Evolutionary conservation across 495 filamentous ascomycete genomes (phyloP), one percentile per base, ranked within the genome.

Genomic region (Zalerion maritima): DNA sequence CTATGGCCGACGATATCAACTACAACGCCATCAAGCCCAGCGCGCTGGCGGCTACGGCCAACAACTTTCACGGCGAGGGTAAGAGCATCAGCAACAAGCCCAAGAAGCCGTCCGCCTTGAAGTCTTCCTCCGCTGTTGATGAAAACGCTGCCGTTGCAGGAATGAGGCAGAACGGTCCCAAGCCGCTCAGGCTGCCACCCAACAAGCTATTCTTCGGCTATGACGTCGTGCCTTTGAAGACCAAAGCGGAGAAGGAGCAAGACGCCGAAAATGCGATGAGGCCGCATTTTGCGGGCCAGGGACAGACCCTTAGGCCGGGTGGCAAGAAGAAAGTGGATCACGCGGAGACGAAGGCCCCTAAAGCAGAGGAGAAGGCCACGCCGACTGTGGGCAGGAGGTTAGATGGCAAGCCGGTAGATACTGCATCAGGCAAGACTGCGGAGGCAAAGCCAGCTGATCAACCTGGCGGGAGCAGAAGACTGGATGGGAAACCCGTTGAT

Each of bases 151-250:
- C 42, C 0, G 14, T 50, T 8, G 52, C 60, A 3, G 50, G 55
- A 21, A 52, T 72, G 21, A 55, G 67, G 26, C 75, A 57, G 11
- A 86, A 89, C 43, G 67, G 86, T 2, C 86, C 87, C 0, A 79
- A 87, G 44, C 89, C 89, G 2, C 62, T 97, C 6, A 70, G 89
- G 13, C 54, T 97, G 28, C 73, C 83, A 2, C 79, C 76, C 0
- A 86, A 87, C 33, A 87, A 94, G 46, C 60, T 97, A 5, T 97
- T 97, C 59, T 89, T 97, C 39, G 89, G 89, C 7, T 97, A 96
- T 43, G 74, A 89, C 36, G 66, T 94, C 49, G 87, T 78, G 44
- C 85, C 85, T 0, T 66, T 86, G 12, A 82, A 78, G 60, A 81
- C 81, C 23, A 75, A 75, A 13, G 80, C 73, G 16, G 80, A 82